These are phyloP conservation scores for Corchorus olitorius DNA, from an alignment of 345 rosid species.

Conservation along the genomic window DNA sequence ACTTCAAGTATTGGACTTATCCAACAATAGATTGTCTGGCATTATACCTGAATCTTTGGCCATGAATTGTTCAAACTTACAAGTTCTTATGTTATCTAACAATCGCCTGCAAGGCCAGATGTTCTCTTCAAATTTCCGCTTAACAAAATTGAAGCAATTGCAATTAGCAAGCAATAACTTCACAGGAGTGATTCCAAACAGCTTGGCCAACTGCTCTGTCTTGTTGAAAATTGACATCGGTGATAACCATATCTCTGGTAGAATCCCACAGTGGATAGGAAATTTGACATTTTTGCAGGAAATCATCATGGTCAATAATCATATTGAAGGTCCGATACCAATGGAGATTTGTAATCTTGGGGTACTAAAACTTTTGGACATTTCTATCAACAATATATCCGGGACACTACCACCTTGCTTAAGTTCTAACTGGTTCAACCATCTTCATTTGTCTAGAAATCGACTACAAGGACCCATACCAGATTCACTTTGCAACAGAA, in stretches of 20 bases:
- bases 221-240: not conserved
- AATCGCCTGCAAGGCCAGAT: constrained; percentile 29
- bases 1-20: not conserved
- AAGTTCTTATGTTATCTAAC: constrained; percentile 10
- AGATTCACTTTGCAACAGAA: not conserved
- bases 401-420: constrained; percentile 19
- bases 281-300: not conserved
- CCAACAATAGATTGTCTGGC: constrained; percentile 23
- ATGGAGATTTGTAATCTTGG: not conserved
- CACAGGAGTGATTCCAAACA: not conserved
- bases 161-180: constrained; percentile 10
- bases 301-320: not conserved
- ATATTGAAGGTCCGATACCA: constrained; percentile 19
- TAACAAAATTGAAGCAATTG: not conserved
- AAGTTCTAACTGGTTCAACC: rapidly evolving
- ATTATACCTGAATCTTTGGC: constrained; percentile 12
- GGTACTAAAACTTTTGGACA: not conserved
- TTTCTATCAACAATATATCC: constrained; percentile 12
- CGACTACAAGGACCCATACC: not conserved
- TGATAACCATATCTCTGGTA: constrained; percentile 18
- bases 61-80: not conserved
- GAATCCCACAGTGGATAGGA: not conserved
- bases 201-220: not conserved
- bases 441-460: constrained; percentile 15
- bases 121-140: not conserved